phyloP scores from a whole-genome alignment of 176 grass and related monocot species.

The Oryza rufipogon region DNA sequence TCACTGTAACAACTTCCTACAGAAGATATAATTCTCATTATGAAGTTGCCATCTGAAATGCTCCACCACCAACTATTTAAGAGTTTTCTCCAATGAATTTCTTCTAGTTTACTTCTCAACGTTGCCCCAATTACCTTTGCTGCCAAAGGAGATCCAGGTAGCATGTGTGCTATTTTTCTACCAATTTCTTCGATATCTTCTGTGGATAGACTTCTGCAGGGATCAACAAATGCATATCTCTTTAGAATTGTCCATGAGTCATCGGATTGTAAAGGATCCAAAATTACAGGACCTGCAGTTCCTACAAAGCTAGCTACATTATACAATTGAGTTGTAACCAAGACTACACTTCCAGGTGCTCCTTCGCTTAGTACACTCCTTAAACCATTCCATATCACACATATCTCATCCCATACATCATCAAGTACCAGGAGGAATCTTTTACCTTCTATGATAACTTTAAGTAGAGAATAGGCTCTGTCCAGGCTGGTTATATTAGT shows the following conservation, averaged over 20 bases:
- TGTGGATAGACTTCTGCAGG: background rate
- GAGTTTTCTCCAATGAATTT: conserved; percentile 25
- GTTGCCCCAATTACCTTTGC: conserved; percentile 24
- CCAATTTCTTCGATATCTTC: conserved; percentile 6
- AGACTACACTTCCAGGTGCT: conserved; percentile 36
- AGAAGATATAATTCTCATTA: conserved; percentile 32
- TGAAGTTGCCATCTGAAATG: background rate
- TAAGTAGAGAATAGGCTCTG: background rate
- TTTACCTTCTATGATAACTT: conserved; percentile 11
- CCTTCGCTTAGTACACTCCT: conserved; percentile 20
- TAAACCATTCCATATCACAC: conserved; percentile 18
- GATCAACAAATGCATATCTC: conserved; percentile 16
- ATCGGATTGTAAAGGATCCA: conserved; percentile 6
- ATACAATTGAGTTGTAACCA: background rate
- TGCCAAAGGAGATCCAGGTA: conserved; percentile 41
- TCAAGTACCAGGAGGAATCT: conserved; percentile 29
- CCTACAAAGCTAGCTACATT: conserved; percentile 36
- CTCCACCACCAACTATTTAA: conserved; percentile 63
- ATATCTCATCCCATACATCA: conserved; percentile 27
- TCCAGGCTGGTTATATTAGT: background rate
- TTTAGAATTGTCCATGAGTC: conserved; percentile 40
- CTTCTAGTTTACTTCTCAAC: conserved; percentile 22
- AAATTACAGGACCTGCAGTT: conserved; percentile 26
- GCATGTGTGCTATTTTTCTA: conserved; percentile 26
- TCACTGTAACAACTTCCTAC: conserved; percentile 43